phyloP scores from a whole-genome alignment of 2,329 filamentous ascomycete species.

The Diplodia intermedia region DNA sequence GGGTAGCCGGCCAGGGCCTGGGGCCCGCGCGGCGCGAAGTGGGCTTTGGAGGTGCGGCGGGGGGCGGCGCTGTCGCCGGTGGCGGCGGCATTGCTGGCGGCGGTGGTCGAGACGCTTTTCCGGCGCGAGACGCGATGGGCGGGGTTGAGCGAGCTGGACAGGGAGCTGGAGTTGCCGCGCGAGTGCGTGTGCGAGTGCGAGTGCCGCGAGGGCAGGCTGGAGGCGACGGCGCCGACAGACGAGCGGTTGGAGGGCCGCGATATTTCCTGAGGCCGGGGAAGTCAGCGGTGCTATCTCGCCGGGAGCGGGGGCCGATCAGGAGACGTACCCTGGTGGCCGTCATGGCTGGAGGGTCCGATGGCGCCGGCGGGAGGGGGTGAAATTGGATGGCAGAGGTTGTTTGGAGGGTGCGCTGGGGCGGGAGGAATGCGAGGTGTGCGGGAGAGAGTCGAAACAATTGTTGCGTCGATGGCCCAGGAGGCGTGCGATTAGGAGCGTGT shows the following conservation, averaged over 20 bases:
- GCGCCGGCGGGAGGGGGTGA: slow-evolving; percentile 1
- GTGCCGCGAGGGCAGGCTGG: slow-evolving; percentile 58
- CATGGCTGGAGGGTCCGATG: slow-evolving; percentile 38
- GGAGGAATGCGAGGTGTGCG: slow-evolving; percentile 20
- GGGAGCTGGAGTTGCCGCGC: slow-evolving; percentile 81
- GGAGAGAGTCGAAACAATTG: slow-evolving; percentile 23
- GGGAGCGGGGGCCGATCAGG: slow-evolving; percentile 33
- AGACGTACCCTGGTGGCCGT: slow-evolving; percentile 49
- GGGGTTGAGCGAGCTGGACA: slow-evolving; percentile 78
- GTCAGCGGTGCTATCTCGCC: slow-evolving; percentile 41
- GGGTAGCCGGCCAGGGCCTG: slow-evolving; percentile 63
- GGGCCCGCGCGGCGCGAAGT: slow-evolving; percentile 53
- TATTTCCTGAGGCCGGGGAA: slow-evolving; percentile 44
- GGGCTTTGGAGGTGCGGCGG: slow-evolving; percentile 71
- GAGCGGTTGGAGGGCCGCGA: slow-evolving; percentile 54
- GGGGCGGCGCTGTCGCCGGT: slow-evolving; percentile 70
- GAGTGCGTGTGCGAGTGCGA: slow-evolving; percentile 54
- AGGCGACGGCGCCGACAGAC: slow-evolving; percentile 61
- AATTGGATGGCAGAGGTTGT: background rate
- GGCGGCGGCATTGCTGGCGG: slow-evolving; percentile 74
- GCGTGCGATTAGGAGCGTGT: slow-evolving; percentile 29
- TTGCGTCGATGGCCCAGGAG: slow-evolving; percentile 27
- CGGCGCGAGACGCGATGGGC: slow-evolving; percentile 87
- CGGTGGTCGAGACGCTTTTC: slow-evolving; percentile 87
- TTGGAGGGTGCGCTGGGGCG: background rate